These are phyloP conservation scores for Pichia phayaonensis DNA, from an alignment of 805 yeast species.

Conservation along the genomic window DNA sequence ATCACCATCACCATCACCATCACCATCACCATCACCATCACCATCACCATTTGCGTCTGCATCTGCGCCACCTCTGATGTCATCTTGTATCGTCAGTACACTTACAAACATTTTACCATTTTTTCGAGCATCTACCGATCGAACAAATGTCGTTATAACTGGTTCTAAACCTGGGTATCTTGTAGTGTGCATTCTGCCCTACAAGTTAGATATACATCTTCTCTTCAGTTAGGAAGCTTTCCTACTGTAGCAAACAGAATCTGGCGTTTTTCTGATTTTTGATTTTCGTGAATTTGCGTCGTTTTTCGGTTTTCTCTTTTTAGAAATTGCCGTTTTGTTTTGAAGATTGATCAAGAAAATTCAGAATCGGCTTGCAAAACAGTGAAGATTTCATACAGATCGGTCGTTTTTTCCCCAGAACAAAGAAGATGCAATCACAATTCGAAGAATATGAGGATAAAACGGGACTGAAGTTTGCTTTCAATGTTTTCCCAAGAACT, in stretches of 20 bases:
- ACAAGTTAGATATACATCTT: no score
- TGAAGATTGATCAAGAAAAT: not conserved
- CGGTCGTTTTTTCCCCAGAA: no score
- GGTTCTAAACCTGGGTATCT: not conserved
- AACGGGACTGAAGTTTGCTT: constrained; percentile 68
- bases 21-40: no score
- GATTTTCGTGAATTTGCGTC: not conserved
- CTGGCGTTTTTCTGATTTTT: no score
- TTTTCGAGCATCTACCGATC: not conserved
- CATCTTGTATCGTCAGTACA: not conserved
- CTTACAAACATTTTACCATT: not conserved
- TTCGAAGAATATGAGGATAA: constrained; percentile 57
- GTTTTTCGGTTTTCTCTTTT: not conserved
- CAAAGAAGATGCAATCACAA: constrained; percentile 9
- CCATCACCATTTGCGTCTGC: no score
- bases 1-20: not conserved
- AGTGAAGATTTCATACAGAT: no score
- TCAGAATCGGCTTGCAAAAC: no score
- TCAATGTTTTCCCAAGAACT: constrained; percentile 59
- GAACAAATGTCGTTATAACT: not conserved
- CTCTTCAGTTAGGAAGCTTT: no score
- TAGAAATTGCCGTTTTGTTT: not conserved
- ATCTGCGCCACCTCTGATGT: not conserved
- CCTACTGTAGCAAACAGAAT: no score
- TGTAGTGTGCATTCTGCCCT: not conserved